phyloP scores from a whole-genome alignment of 768 basidiomycete species.

The Termitomyces sp. region DNA sequence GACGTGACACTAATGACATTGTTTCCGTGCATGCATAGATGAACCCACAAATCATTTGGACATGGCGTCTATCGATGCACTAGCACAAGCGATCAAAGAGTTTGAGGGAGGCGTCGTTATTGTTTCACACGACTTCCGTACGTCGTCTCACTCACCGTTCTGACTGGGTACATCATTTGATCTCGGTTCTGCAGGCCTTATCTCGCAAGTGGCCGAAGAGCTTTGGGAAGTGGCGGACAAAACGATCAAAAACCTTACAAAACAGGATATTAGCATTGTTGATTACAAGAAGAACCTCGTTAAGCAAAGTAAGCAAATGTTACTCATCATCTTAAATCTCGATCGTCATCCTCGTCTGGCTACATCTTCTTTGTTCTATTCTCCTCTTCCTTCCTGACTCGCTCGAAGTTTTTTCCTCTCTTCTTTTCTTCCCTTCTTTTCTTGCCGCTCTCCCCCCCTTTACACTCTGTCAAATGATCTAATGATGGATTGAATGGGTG shows the following conservation, averaged over 20 bases:
- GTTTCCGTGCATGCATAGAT: slow-evolving; percentile 35
- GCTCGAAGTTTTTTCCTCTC: background rate
- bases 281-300: slow-evolving; percentile 90
- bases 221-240: slow-evolving; percentile 98
- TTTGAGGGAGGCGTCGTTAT: slow-evolving; percentile 98
- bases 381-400: background rate
- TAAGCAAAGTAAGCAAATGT: slow-evolving; percentile 57
- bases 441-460: background rate
- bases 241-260: slow-evolving; percentile 89
- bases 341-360: background rate
- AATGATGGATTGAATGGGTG: slow-evolving; percentile 1
- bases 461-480: background rate
- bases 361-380: background rate
- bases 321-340: background rate
- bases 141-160: background rate
- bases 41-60: slow-evolving; percentile 98
- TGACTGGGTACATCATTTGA: background rate
- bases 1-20: background rate
- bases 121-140: slow-evolving; percentile 98
- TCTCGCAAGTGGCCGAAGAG: slow-evolving; percentile 97
- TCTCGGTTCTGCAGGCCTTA: slow-evolving; percentile 56
- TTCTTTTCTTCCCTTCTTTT: background rate
- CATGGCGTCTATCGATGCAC: slow-evolving; percentile 96
- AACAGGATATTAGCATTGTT: slow-evolving; percentile 83
- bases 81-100: slow-evolving; percentile 92